Evolutionary conservation across 1,139 yeast species (phyloP), one percentile per base, ranked within the genome.

Genomic region (Debaryomycetaceae sp.): DNA sequence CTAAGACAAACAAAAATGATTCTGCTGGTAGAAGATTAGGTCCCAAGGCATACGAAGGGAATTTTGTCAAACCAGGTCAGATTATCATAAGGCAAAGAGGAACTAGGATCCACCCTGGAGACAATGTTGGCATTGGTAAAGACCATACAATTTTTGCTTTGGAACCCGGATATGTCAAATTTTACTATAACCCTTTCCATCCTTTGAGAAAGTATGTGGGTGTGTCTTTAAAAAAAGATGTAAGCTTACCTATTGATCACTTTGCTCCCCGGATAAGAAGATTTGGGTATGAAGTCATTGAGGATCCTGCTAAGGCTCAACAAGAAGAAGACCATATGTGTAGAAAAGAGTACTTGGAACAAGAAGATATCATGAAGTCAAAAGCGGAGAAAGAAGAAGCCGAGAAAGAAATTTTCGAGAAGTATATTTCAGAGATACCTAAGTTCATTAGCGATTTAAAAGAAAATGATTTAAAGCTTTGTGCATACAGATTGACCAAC

Each of bases 21-120:
- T 91, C 98, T 16, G 91, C 92, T 4, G 98, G 98, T 71, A 81
- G 95, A 65, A 75, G 98, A 58, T 70, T 92, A 41, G 99, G 99
- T 26, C 87, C 95, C 30, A 92, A 92, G 66, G 86, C 77, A 39
- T 78, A 84, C 48, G 97, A 91, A 53, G 84, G 86, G 34, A 75
- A 79, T 55, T 65, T 61, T 40, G 85, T 56, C 52, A 73, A 76
- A 40, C 81, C 87, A 0, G 98, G 98, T n/a, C 87, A 89, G 56
- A 91, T 92, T 51, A 75, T 92, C 34, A 81, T 87, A 81, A 81
- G 98, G 63, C 99, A 92, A 59, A 78, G 98, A 60, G 99, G 99
- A 56, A 89, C 98, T n/a, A 83, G 79, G 54, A 86, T 91, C 59
- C 95, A 82, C 56, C 98, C 98, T 0, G 99, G 99, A 34, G 95